phyloP scores from a whole-genome alignment of 331 rosid species.

The Quercus phellos region DNA sequence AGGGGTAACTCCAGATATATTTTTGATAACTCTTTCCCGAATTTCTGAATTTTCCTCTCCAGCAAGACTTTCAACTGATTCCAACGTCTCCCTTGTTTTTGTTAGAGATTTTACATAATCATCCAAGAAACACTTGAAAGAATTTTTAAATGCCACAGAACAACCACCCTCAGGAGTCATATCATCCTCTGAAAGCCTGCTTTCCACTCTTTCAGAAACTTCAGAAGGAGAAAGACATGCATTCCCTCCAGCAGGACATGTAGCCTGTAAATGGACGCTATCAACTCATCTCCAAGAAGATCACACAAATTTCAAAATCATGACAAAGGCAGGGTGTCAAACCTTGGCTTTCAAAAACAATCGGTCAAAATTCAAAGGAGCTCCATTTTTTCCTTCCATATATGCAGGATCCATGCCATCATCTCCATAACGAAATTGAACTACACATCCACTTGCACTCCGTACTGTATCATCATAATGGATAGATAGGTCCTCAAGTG shows the following conservation, averaged over 20 bases:
- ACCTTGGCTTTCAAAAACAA: conserved; percentile 78
- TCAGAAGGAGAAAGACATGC: conserved; percentile 58
- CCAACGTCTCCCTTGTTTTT: conserved; percentile 24
- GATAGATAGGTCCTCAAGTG: conserved; percentile 76
- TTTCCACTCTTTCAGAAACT: conserved; percentile 43
- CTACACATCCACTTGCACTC: conserved; percentile 65
- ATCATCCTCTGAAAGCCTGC: conserved; percentile 54
- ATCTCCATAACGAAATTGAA: conserved; percentile 90
- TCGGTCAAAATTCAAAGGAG: conserved; percentile 78
- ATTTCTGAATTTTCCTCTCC: conserved; percentile 27
- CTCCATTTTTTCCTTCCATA: conserved; percentile 89
- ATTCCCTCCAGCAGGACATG: conserved; percentile 53
- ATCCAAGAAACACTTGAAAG: conserved; percentile 54
- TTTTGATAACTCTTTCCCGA: conserved; percentile 45
- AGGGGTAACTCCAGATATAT: conserved; percentile 57
- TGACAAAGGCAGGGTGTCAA: conserved; percentile 18
- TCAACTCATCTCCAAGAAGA: neutral
- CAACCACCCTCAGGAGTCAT: conserved; percentile 51
- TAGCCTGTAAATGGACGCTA: conserved; percentile 45
- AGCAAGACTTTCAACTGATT: conserved; percentile 18
- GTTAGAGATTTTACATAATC: conserved; percentile 30
- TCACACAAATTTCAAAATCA: conserved; percentile 14
- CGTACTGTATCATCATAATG: conserved; percentile 85
- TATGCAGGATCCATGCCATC: conserved; percentile 94
- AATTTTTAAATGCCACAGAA: conserved; percentile 44